Evolutionary conservation across 495 filamentous ascomycete genomes (phyloP), one percentile per base, ranked within the genome.

Genomic region (Pyrenopolyporus hunteri): DNA sequence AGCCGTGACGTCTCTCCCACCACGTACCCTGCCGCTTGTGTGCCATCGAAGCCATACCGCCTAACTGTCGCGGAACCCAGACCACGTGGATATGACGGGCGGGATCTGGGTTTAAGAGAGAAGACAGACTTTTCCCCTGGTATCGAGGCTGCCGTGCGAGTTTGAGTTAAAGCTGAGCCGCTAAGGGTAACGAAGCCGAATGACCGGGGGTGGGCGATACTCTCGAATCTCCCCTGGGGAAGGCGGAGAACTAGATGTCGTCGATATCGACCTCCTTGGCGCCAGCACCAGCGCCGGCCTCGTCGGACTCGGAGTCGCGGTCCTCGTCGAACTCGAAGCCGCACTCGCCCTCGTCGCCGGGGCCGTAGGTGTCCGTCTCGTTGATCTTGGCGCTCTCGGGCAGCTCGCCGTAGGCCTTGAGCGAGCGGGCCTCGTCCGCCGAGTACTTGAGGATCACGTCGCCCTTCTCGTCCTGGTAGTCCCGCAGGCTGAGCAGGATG

Each of bases 351-450:
- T 88, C 87, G 66, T 82, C 87, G 73, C 86, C 82, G 71, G 82
- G 81, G 42, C 81, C 81, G 74, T 92, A 97, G 63, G 92, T 95
- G 77, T 97, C 93, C 55, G 93, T 97, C 85, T 98, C 93, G 83
- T 98, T 98, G 84, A 98, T 98, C 89, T 98, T 98, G 72, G 95
- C 94, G 67, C 84, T 91, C 76, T 98, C 94, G 52, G 94, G 94
- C 57, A 98, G 83, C 79, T 98, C 94, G 71, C 95, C 94, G 71
- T 97, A 97, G 57, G 91, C 90, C 82, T 77, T 77, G 65, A 98
- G 81, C 63, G 84, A 88, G 74, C 95, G 86, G 62, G 95, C 94
- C 84, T 98, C 94, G 68, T 98, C 94, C 77, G 94, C 92, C 40
- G 86, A 89, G 83, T 98, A 98, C 82, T 98, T 98, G 75, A 97